Evolutionary conservation across 441 rosid genomes (phyloP).

Genomic region (Erodium trifolium): DNA sequence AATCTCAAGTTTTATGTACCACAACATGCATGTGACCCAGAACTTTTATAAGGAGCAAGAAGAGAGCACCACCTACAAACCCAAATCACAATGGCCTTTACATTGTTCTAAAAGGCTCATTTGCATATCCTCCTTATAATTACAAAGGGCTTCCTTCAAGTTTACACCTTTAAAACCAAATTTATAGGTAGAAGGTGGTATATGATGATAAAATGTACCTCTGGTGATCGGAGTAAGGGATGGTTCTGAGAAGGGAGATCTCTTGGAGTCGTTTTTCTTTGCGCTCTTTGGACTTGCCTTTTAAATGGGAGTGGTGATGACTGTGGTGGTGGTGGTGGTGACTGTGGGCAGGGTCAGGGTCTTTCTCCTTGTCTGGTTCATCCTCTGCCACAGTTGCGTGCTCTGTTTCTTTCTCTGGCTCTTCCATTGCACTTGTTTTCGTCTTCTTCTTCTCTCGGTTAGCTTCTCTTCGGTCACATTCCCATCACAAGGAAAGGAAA

Average conservation of each 20-base stretch:
- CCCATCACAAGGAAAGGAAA: background rate
- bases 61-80: too few relatives aligned
- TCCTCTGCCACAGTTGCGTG: too few relatives aligned
- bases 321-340: background rate
- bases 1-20: background rate
- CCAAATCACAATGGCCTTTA: too few relatives aligned
- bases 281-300: slow-evolving; percentile 37
- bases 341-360: background rate
- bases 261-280: slow-evolving; percentile 71
- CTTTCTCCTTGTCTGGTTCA: background rate
- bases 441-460: too few relatives aligned
- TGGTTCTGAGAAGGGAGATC: slow-evolving; percentile 75
- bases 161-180: background rate
- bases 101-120: too few relatives aligned
- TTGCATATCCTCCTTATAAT: background rate
- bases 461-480: background rate
- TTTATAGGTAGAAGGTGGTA: background rate
- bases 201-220: slow-evolving; percentile 30
- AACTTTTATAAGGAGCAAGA: too few relatives aligned
- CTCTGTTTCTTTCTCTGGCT: background rate
- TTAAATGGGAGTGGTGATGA: background rate
- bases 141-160: background rate
- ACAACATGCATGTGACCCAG: too few relatives aligned
- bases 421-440: background rate
- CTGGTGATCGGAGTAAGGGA: slow-evolving; percentile 82